A percentile compares a stretch with the other conserved stretches of the same genome.
These are phyloP conservation scores for Cucurbita argyrosperma DNA, from an alignment of 306 rosid genomes.

Conservation along the genomic window DNA sequence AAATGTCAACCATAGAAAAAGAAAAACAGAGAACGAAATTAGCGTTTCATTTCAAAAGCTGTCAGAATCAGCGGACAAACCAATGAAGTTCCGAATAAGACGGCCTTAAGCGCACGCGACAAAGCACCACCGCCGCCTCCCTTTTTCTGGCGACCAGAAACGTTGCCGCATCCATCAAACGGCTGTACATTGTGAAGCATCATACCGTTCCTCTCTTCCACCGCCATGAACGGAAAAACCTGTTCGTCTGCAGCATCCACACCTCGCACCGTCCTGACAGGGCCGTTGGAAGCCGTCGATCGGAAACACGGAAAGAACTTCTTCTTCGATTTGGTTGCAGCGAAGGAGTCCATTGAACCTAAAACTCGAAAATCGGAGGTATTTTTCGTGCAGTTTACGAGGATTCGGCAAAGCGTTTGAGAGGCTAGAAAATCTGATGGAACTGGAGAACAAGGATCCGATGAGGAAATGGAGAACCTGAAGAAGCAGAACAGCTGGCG, in stretches of 20 bases:
- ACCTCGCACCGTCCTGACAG: neutral
- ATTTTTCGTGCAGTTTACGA: neutral
- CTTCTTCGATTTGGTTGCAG: neutral
- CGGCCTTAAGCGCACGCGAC: neutral
- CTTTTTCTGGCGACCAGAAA: neutral
- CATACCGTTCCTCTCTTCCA: neutral
- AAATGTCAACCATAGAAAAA: neutral
- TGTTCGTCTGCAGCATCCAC: neutral
- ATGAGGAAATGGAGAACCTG: neutral
- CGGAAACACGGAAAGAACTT: neutral
- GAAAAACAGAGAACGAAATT: neutral
- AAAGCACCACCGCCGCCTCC: neutral
- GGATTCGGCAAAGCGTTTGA: neutral
- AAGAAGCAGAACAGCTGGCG: neutral
- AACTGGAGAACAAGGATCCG: neutral
- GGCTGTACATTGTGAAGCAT: neutral
- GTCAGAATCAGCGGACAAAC: neutral
- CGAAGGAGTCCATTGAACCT: neutral
- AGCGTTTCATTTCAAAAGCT: neutral
- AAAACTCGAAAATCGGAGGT: neutral
- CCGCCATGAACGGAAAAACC: neutral
- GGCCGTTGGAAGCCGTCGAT: neutral
- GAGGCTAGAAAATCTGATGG: neutral
- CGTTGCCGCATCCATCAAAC: neutral
- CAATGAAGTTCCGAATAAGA: neutral